Evolutionary conservation across 139 green algal genomes (phyloP).

Genomic region (Coccomyxa sp.): DNA sequence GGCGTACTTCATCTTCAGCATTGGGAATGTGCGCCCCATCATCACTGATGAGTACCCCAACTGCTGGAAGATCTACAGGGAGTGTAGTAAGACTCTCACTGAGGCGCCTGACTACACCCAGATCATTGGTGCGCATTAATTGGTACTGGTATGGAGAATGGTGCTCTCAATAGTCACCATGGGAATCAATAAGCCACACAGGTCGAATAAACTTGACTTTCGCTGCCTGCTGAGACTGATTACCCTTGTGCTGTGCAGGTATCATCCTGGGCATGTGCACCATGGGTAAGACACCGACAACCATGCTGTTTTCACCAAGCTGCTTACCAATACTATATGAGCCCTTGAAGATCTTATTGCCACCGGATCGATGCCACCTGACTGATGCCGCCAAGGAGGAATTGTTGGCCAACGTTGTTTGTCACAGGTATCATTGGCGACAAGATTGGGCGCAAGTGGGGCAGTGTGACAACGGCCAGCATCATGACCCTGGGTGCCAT

Average conservation of each 20-base stretch:
- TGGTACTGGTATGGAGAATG: neutral
- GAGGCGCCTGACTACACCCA: slow-evolving; percentile 20
- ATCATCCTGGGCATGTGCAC: slow-evolving; percentile 50
- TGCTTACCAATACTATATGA: neutral
- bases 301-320: neutral
- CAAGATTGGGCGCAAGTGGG: slow-evolving; percentile 48
- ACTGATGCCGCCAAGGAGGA: neutral
- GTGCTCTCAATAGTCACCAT: too few relatives aligned
- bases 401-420: neutral
- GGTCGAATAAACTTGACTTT: neutral
- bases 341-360: neutral
- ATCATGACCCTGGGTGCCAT: slow-evolving; percentile 67
- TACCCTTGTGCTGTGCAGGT: slow-evolving; percentile 4
- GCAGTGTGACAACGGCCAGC: slow-evolving; percentile 45
- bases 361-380: neutral
- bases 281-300: neutral
- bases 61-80: slow-evolving; percentile 11
- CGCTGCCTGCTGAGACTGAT: neutral
- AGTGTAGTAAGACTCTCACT: neutral
- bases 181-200: neutral
- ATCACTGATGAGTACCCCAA: slow-evolving; percentile 22
- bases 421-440: neutral
- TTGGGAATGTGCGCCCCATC: slow-evolving; percentile 38
- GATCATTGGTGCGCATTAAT: slow-evolving; percentile 11
- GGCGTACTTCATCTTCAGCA: slow-evolving; percentile 46